Evolutionary conservation across 1,284 basidiomycete genomes (phyloP).

Genomic region (Trichosporon asahii): DNA sequence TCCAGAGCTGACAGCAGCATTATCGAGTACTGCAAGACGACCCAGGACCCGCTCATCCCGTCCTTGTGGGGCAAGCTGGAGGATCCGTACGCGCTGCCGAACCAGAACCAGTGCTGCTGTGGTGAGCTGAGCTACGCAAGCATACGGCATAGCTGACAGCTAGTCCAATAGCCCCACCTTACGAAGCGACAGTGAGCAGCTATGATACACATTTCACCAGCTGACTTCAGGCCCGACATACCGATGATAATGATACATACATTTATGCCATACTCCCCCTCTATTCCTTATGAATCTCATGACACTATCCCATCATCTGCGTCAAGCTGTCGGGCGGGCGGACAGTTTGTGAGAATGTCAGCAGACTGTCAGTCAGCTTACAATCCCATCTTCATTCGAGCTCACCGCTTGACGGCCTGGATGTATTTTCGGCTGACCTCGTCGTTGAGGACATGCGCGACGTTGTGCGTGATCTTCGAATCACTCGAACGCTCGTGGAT

Average conservation of each 20-base stretch:
- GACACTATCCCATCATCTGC: slow-evolving; percentile 74
- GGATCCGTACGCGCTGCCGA: slow-evolving; percentile 78
- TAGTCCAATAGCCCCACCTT: background rate
- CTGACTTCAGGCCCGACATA: background rate
- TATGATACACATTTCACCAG: background rate
- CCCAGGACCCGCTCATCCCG: slow-evolving; percentile 81
- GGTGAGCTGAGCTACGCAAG: slow-evolving; percentile 6
- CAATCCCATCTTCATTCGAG: slow-evolving; percentile 12
- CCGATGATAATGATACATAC: slow-evolving; percentile 15
- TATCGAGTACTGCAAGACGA: slow-evolving; percentile 86
- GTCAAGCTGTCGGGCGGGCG: slow-evolving; percentile 86
- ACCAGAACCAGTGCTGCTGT: slow-evolving; percentile 52
- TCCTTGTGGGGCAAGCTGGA: slow-evolving; percentile 91
- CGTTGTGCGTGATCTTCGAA: slow-evolving; percentile 95
- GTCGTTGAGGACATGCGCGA: slow-evolving; percentile 97
- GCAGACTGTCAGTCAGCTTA: slow-evolving; percentile 58
- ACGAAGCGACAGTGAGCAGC: background rate
- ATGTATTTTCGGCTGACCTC: slow-evolving; percentile 99
- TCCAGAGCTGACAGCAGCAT: slow-evolving; percentile 58
- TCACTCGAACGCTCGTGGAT: slow-evolving; percentile 96
- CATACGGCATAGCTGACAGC: background rate
- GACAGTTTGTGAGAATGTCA: slow-evolving; percentile 93
- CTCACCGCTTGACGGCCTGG: slow-evolving; percentile 88
- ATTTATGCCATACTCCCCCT: background rate
- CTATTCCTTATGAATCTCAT: background rate